Evolutionary conservation across 495 filamentous ascomycete species (phyloP).

Genomic region (Penicillium nucicola): DNA sequence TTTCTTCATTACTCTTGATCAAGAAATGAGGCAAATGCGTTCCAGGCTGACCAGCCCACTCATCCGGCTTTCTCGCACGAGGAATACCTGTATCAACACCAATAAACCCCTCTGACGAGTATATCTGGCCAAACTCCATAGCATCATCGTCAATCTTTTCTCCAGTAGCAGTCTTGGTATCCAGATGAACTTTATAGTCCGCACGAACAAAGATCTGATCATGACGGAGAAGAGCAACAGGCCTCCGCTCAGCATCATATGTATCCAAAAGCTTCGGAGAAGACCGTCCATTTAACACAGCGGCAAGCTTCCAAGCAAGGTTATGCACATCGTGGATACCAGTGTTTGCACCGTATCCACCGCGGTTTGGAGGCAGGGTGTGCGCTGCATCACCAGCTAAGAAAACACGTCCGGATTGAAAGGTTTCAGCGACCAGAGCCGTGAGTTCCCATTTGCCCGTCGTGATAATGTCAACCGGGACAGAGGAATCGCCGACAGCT

Average conservation of each 20-base stretch:
- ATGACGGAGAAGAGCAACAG: conserved; percentile 34
- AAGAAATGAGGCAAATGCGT: conserved; percentile 27
- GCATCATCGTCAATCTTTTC: conserved; percentile 24
- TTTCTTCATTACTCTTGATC: conserved; percentile 10
- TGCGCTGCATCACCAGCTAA: conserved; percentile 52
- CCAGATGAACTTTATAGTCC: conserved; percentile 23
- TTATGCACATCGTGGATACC: conserved; percentile 47
- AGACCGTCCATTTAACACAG: conserved; percentile 41
- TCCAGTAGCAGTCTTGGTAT: conserved; percentile 2
- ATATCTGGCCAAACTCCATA: conserved; percentile 26
- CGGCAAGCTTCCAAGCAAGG: conserved; percentile 47
- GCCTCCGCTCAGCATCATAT: conserved; percentile 49
- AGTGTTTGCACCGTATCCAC: conserved; percentile 49
- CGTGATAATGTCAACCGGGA: conserved; percentile 26
- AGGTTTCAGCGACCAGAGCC: conserved; percentile 23
- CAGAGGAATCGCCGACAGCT: conserved; percentile 18
- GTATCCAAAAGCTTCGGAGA: conserved; percentile 40
- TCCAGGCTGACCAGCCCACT: conserved; percentile 27
- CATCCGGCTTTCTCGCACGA: conserved; percentile 21
- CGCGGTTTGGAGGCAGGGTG: conserved; percentile 42
- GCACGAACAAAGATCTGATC: conserved; percentile 28
- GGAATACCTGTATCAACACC: conserved; percentile 11
- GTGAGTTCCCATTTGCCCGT: conserved; percentile 26
- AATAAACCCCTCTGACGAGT: conserved; percentile 13
- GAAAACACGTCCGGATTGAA: conserved; percentile 36